Base-by-base conservation (phyloP, 768 basidiomycete species). In the Sporobolomyces roseus region DNA sequence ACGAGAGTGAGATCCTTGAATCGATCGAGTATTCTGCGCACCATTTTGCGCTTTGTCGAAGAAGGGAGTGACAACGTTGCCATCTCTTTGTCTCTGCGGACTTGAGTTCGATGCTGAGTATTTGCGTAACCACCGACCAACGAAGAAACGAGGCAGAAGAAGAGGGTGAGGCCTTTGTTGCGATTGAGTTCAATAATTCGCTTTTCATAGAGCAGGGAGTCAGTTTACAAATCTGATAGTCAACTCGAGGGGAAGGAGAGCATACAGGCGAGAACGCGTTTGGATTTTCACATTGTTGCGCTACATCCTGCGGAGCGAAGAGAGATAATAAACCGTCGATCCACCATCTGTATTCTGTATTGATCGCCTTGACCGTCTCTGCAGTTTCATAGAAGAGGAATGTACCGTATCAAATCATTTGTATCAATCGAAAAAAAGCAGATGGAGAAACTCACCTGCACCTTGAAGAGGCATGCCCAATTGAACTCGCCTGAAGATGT, bases 401-500 rank as follows among this genome's bases (percentile, higher is more conserved):
- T 7, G 32, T 21, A 19, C 2, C 2, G 25, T 17, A 4, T n/a
- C 6, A 16, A 10, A 27, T 23, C 4, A 32, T 6, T 25, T 19
- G 9, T 27, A 12, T 21, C 43, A 4, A 27, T n/a, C 25, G 33
- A 21, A 41, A 7, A 17, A 14, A 33, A 3, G 16, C 5, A 33
- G 23, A 32, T 16, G n/a, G 23, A 35, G 41, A 27, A n/a, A 17
- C 38, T 4, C 49, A 23, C 17, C 58, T 61, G 61, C 4, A 55
- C 61, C 30, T 27, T 25, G n/a, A 27, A 35, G 32, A 68, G 30
- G 4, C 46, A 58, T 55, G 21, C 66, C 66, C 19, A 45, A 33
- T 49, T 68, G 66, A 6, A 68, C 66, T 23, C 49, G 23, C 38
- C 29, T 25, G 38, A 68, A 68, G 30, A 68, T 53, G n/a, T 51